Percentiles rank a stretch among this genome's conserved stretches.
These are phyloP conservation scores for Mucor circinelloides DNA, from an alignment of 371 early-diverging fungal species.

Conservation along the genomic window DNA sequence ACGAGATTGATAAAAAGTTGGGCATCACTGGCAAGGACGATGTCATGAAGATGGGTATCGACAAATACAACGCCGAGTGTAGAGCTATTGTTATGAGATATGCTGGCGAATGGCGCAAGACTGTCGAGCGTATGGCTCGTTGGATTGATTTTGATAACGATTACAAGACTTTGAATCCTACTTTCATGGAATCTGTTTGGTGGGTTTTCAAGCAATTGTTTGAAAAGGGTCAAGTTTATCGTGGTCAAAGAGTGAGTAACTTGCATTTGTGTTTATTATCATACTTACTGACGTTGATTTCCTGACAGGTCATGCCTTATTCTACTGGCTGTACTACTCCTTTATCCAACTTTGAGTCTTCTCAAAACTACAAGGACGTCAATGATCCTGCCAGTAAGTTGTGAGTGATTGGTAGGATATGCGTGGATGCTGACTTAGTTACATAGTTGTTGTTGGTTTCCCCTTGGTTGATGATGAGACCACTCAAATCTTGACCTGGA, in stretches of 20 bases:
- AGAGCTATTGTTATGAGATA: slow-evolving; percentile 99
- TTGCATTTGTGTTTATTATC: not conserved
- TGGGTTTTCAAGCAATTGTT: slow-evolving; percentile 99
- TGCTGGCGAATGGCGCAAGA: slow-evolving; percentile 95
- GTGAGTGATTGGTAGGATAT: not conserved
- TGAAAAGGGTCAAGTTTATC: slow-evolving; percentile 97
- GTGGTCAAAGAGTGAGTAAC: slow-evolving; percentile 76
- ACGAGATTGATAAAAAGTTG: slow-evolving; percentile 99
- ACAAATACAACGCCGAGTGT: slow-evolving; percentile 99
- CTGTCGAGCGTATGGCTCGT: slow-evolving; percentile 98
- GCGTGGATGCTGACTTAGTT: not conserved
- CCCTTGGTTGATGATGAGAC: slow-evolving; percentile 84
- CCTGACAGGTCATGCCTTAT: slow-evolving; percentile 94
- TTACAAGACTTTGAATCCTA: slow-evolving; percentile 88
- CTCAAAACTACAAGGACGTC: slow-evolving; percentile 99
- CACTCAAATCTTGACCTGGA: slow-evolving; percentile 96
- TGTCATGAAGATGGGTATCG: slow-evolving; percentile 98
- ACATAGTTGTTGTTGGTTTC: slow-evolving; percentile 90
- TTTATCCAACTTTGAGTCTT: slow-evolving; percentile 99
- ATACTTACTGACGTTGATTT: not conserved
- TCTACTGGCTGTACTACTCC: slow-evolving; percentile 98
- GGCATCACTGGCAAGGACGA: slow-evolving; percentile 92
- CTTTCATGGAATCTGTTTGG: slow-evolving; percentile 69
- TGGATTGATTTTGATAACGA: slow-evolving; percentile 99
- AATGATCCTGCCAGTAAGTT: slow-evolving; percentile 90